Base-by-base conservation (phyloP, 164 flowering plant genomes). In the Tinospora cordifolia region DNA sequence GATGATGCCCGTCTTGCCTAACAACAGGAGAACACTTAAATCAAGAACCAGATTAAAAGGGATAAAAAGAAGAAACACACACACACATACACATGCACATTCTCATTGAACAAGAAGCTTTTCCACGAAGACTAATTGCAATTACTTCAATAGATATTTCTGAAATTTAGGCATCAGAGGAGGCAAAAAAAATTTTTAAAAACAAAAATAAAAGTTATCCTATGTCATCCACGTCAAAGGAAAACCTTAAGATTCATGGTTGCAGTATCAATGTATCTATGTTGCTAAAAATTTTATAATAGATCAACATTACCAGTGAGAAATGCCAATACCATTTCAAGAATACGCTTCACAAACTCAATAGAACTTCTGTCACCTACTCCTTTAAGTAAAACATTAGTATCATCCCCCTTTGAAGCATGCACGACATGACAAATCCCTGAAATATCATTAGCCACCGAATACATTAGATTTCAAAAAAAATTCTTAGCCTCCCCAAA, bases 1-100 rank as follows among this genome's bases (percentile, higher is more conserved):
- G 75, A 78, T 44, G 85, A 82, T 70, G 92, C 96, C 26, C 89
- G 78, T 69, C 80, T 84, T 67, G 92, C 97, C 97, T 94, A 27
- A 15, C 58, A 15, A 2, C 38, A 64, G 34, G 21, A 49, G 8
- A 62, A 25, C 62, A 65, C 15, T 59, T 27, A 39, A 17, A 62
- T 15, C 15, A 34, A 58, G 30, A 66, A 70, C 65, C 75, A 68
- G 21, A 19, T 30, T 5, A 46, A 69, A 27, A 68, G 12, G 19
- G 19, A 44, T 30, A 34, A 41, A 41, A 30, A 41, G 8, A 1
- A 41, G 46, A 41, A 41, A 30, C n/a, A n/a, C n/a, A n/a, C n/a
- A n/a, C n/a, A 41, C 46, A 41, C 46, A 41, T 11, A 41, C 46
- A 41, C 46, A 41, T 41, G 13, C 46, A 41, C 46, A 41, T 11